Evolutionary conservation across 306 rosid genomes (phyloP).

Genomic region (Arachis hypogaea): DNA sequence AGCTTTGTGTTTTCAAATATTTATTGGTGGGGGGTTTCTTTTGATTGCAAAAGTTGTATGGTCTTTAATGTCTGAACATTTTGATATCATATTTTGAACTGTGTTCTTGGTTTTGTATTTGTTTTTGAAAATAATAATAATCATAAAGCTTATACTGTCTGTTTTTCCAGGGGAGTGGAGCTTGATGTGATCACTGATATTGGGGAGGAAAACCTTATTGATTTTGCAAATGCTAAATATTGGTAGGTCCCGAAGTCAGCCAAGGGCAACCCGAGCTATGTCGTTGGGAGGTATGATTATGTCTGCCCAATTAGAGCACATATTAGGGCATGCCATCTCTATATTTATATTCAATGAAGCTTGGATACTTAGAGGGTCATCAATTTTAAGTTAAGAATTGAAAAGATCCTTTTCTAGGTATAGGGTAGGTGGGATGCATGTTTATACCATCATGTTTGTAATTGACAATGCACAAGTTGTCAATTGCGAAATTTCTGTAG

Average conservation of each 20-base stretch:
- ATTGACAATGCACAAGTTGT: slow-evolving; percentile 3
- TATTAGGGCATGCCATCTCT: slow-evolving; percentile 2
- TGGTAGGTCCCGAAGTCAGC: slow-evolving; percentile 69
- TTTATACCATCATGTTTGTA: slow-evolving; percentile 6
- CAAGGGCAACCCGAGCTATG: slow-evolving; percentile 71
- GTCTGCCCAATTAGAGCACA: background rate
- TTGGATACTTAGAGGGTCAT: slow-evolving; percentile 7
- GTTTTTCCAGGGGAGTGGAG: slow-evolving; percentile 37
- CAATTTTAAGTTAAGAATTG: slow-evolving; percentile 7
- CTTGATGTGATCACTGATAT: slow-evolving; percentile 48
- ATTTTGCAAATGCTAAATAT: slow-evolving; percentile 65
- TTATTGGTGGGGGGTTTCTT: slow-evolving; percentile 32
- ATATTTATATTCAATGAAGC: slow-evolving; percentile 7
- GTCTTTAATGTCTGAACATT: slow-evolving; percentile 34
- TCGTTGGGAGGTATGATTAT: slow-evolving; percentile 80
- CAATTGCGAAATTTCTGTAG: slow-evolving; percentile 11
- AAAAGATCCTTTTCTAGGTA: slow-evolving; percentile 29
- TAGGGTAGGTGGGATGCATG: slow-evolving; percentile 26
- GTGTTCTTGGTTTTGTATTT: slow-evolving; percentile 1
- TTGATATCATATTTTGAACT: slow-evolving; percentile 16
- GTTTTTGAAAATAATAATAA: slow-evolving; percentile 4
- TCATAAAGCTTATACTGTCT: slow-evolving; percentile 39
- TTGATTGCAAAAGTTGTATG: slow-evolving; percentile 21
- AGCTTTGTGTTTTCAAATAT: slow-evolving; percentile 33
- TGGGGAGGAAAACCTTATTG: slow-evolving; percentile 39